phyloP scores from a whole-genome alignment of 2,329 filamentous ascomycete species.

The Fusarium sp. region DNA sequence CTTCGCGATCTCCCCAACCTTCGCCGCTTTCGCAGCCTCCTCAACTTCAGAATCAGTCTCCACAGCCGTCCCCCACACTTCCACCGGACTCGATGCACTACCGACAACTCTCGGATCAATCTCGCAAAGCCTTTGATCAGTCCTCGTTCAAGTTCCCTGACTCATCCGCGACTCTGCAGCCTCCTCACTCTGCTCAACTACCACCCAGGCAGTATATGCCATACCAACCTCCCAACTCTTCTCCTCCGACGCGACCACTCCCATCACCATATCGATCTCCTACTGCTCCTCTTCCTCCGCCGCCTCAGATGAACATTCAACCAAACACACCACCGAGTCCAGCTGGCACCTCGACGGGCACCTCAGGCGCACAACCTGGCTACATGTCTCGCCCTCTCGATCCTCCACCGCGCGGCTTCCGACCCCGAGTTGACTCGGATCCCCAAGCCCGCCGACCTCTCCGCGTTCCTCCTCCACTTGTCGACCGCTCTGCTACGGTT shows the following conservation, averaged over 20 bases:
- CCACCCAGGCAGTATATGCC: conserved; percentile 29
- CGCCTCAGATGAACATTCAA: conserved; percentile 23
- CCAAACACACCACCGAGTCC: conserved; percentile 15
- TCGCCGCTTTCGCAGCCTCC: conserved; percentile 36
- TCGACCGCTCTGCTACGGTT: conserved; percentile 27
- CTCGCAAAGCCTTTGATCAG: neutral
- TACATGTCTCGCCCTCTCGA: conserved; percentile 40
- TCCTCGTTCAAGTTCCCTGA: neutral
- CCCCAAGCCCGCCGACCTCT: conserved; percentile 41
- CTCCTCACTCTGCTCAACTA: conserved; percentile 9
- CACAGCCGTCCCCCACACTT: conserved; percentile 25
- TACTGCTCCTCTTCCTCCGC: conserved; percentile 30
- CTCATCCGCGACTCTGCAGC: conserved; percentile 10
- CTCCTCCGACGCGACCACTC: conserved; percentile 26
- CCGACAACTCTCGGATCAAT: conserved; percentile 6
- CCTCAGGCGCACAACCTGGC: conserved; percentile 16
- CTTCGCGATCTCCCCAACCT: conserved; percentile 29
- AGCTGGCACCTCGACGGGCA: neutral
- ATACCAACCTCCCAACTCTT: conserved; percentile 28
- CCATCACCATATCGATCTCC: conserved; percentile 26
- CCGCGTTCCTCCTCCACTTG: conserved; percentile 35
- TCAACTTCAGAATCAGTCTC: conserved; percentile 24
- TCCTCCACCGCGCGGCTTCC: conserved; percentile 44
- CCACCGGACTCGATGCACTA: neutral
- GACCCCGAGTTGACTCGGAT: conserved; percentile 42